Conservation (phyloP, 768 basidiomycete genomes). For the Mycena metata region DNA sequence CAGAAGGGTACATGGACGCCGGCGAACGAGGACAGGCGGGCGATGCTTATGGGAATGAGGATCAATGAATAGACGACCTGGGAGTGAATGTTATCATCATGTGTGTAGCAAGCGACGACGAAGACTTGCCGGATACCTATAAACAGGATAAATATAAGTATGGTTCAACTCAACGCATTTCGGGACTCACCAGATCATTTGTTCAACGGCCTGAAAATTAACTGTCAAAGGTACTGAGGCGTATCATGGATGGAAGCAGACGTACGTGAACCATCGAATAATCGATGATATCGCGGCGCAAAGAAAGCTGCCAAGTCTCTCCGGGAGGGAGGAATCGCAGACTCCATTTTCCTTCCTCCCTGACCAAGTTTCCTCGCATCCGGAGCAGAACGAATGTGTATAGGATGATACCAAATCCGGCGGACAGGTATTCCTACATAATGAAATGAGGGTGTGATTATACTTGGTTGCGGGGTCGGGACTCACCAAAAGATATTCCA, state of each 20-base stretch:
- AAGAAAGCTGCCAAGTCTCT: slow-evolving; percentile 40
- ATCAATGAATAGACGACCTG: slow-evolving; percentile 48
- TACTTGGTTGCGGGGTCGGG: neutral
- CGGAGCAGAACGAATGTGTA: slow-evolving; percentile 44
- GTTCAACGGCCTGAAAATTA: slow-evolving; percentile 24
- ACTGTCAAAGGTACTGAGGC: neutral
- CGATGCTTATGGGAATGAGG: slow-evolving; percentile 46
- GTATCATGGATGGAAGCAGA: too few species aligned
- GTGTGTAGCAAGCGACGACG: neutral
- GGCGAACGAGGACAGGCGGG: slow-evolving; percentile 45
- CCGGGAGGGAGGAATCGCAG: slow-evolving; percentile 40
- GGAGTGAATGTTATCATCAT: neutral
- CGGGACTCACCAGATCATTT: slow-evolving; percentile 44
- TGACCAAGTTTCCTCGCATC: slow-evolving; percentile 45
- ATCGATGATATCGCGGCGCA: slow-evolving; percentile 44
- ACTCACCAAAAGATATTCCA: slow-evolving; percentile 63
- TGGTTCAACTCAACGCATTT: neutral
- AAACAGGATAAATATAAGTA: neutral
- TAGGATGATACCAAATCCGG: slow-evolving; percentile 41
- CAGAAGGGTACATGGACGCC: slow-evolving; percentile 45
- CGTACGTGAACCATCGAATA: slow-evolving; percentile 41
- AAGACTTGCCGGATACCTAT: slow-evolving; percentile 35
- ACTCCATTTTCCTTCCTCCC: slow-evolving; percentile 35
- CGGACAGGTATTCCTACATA: slow-evolving; percentile 48
- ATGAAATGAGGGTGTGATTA: neutral